phyloP scores from a whole-genome alignment of 2,329 filamentous ascomycete species.

The Raffaelea albimanens region DNA sequence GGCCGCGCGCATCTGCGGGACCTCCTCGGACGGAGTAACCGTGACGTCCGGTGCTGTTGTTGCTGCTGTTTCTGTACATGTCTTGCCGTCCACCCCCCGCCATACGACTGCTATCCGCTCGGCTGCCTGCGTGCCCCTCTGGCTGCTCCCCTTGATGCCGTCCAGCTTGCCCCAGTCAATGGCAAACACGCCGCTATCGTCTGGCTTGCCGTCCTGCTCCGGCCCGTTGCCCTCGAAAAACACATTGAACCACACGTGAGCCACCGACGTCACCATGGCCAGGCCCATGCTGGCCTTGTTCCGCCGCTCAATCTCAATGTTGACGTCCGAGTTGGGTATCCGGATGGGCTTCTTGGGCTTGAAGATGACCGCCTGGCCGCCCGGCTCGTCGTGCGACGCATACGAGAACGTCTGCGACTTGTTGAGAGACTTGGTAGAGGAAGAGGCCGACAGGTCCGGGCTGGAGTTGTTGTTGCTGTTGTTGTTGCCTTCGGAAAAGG shows the following conservation, averaged over 20 bases:
- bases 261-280: slow-evolving; percentile 85
- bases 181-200: slow-evolving; percentile 54
- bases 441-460: neutral
- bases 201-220: slow-evolving; percentile 54
- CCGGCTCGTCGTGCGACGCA: slow-evolving; percentile 30
- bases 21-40: slow-evolving; percentile 45
- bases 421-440: neutral
- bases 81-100: slow-evolving; percentile 36
- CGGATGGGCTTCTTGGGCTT: slow-evolving; percentile 59
- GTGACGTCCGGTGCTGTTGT: slow-evolving; percentile 6
- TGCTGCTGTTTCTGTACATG: slow-evolving; percentile 2
- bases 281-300: slow-evolving; percentile 74
- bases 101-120: slow-evolving; percentile 82
- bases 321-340: slow-evolving; percentile 75
- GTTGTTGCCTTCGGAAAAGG: slow-evolving; percentile 10
- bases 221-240: slow-evolving; percentile 81
- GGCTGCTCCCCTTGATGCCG: slow-evolving; percentile 80
- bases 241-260: slow-evolving; percentile 94
- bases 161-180: slow-evolving; percentile 66
- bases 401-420: slow-evolving; percentile 3
- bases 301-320: slow-evolving; percentile 79
- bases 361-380: slow-evolving; percentile 69
- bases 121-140: slow-evolving; percentile 73
- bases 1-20: slow-evolving; percentile 59
- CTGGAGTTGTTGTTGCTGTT: slow-evolving; percentile 3